Base-by-base conservation (phyloP, 768 basidiomycete species). In the Termitomyces sp. region DNA sequence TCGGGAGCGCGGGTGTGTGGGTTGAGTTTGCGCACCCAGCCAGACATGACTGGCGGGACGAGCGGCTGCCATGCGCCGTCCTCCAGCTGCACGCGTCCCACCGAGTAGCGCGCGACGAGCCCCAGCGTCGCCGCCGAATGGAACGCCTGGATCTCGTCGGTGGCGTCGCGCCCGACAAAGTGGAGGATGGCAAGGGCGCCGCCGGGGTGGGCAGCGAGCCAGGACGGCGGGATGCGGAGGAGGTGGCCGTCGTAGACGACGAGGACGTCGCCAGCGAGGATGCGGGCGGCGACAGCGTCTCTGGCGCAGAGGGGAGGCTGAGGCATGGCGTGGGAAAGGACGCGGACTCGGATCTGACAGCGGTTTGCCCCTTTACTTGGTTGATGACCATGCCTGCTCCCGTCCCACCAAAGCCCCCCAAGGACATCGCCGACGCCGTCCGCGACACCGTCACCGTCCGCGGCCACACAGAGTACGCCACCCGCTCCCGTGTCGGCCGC, bases 91-190 rank as follows among this genome's bases (percentile, higher is more conserved):
- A 96, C 87, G 24, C 78, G 79, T 28, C 90, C 96, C 24, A 95
- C 78, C 56, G 84, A 81, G 70, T 88, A 96, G 13, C 78, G 79
- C 20, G 78, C 72, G 64, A 95, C 80, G 59, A 83, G 77, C 11
- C 76, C 73, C 57, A 86, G 77, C 53, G 81, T 85, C 28, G 50
- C 81, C 73, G 40, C 84, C 81, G 80, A 79, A 71, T 99, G 97
- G 76, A 91, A 98, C 22, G 94, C 96, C 63, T 92, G 85, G 38
- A 98, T 91, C 73, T 99, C 97, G 76, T 96, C 91, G 0, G 92
- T 85, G 0, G 96, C 96, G 71, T 99, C 96, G 58, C 96, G 84
- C 3, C 96, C 97, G 45, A 98, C 87, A 68, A 95, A 98, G 75
- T 99, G 97, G 28, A 96, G 86, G 60, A 99, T 85, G 15, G 94